Percentiles rank a stretch among this genome's conserved stretches.
phyloP scores from a whole-genome alignment of 2,329 filamentous ascomycete species.

The Epichloe gansuensis region DNA sequence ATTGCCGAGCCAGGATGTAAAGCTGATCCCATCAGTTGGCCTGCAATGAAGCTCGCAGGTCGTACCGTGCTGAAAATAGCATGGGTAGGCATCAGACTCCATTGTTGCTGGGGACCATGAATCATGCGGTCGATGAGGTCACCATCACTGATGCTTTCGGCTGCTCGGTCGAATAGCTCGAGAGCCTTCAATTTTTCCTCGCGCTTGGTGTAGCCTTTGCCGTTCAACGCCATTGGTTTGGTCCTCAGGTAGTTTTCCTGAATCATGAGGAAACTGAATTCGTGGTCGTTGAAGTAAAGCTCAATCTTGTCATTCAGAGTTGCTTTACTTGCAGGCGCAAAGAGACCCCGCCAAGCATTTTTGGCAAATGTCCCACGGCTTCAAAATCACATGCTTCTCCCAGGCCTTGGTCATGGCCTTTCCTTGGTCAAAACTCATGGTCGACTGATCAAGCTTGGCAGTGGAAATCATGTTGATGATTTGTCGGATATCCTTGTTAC shows the following conservation, averaged over 20 bases:
- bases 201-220: constrained; percentile 43
- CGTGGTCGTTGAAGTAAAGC: constrained; percentile 98
- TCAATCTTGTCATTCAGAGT: constrained; percentile 97
- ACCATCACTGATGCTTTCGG: constrained; percentile 93
- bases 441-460: constrained; percentile 72
- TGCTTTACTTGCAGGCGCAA: constrained; percentile 67
- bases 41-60: constrained; percentile 77
- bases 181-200: constrained; percentile 71
- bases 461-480: constrained; percentile 98
- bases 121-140: constrained; percentile 97
- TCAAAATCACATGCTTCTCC: constrained; percentile 95
- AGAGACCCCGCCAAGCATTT: constrained; percentile 85
- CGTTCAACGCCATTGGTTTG: constrained; percentile 54
- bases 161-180: constrained; percentile 75
- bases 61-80: constrained; percentile 90
- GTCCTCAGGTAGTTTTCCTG: constrained; percentile 94
- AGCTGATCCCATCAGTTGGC: constrained; percentile 60
- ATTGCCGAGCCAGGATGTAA: constrained; percentile 89
- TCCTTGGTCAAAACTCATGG: constrained; percentile 72
- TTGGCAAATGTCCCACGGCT: constrained; percentile 94
- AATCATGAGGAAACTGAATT: constrained; percentile 94
- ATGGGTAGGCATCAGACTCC: constrained; percentile 95
- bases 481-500: constrained; percentile 89
- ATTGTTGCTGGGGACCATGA: constrained; percentile 93
- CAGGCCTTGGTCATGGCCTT: constrained; percentile 95